Conservation (phyloP, 495 filamentous ascomycete genomes). For the Margaritispora aquatica region DNA sequence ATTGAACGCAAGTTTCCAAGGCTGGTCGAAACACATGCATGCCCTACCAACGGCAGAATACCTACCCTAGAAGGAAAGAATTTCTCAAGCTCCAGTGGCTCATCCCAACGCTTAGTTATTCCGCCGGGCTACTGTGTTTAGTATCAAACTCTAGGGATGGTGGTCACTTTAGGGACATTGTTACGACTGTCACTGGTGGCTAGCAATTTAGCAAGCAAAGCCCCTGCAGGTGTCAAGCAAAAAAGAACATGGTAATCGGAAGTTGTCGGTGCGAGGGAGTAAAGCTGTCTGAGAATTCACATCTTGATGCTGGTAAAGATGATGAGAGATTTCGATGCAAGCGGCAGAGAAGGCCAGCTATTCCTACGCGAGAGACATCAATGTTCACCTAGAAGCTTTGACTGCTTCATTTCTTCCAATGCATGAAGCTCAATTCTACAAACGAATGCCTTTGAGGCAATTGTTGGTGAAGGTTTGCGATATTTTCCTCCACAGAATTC, state of each 20-base stretch:
- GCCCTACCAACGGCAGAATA: conserved; percentile 9
- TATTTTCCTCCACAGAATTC: neutral
- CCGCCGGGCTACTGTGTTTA: too few relatives aligned
- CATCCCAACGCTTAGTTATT: too few relatives aligned
- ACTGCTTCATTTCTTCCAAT: neutral
- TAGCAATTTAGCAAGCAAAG: conserved; percentile 13
- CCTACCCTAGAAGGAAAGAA: neutral
- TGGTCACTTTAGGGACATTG: neutral
- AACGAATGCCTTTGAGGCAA: neutral
- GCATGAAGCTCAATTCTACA: conserved; percentile 6
- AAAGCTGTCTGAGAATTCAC: neutral
- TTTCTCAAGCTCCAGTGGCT: neutral
- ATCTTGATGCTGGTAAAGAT: neutral
- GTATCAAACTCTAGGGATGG: neutral
- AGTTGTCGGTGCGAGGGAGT: neutral
- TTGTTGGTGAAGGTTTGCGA: neutral
- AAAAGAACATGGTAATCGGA: neutral
- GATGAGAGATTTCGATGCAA: neutral
- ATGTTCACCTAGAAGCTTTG: neutral
- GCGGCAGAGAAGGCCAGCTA: neutral
- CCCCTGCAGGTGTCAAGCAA: conserved; percentile 8
- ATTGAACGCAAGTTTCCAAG: conserved; percentile 17
- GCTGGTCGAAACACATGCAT: neutral
- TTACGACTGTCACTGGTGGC: neutral
- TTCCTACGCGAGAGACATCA: neutral